Evolutionary conservation across 1,284 basidiomycete species (phyloP).

Genomic region (Cutaneotrichosporon sp.): DNA sequence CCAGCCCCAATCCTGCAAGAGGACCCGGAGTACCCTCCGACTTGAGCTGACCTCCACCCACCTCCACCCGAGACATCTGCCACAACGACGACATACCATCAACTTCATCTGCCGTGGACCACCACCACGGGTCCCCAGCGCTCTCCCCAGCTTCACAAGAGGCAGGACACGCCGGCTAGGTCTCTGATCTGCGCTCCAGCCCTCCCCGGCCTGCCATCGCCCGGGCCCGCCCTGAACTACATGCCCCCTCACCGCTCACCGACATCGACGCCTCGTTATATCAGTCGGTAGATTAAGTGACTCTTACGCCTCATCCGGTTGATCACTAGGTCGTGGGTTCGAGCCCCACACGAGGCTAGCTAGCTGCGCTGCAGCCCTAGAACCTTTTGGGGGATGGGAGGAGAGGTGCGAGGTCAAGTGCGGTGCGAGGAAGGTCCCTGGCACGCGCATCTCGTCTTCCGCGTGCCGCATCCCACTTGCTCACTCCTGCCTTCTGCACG

Average conservation of each 20-base stretch:
- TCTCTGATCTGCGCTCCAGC: no score
- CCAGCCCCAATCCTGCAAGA: no score
- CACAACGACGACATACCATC: no score
- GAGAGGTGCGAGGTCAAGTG: constrained; percentile 47
- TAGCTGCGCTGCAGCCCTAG: background rate
- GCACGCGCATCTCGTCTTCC: background rate
- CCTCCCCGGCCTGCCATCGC: no score
- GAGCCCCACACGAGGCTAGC: constrained; percentile 16
- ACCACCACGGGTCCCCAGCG: no score
- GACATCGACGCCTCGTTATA: background rate
- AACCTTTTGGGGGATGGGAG: background rate
- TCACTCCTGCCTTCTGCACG: no score
- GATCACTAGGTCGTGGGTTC: constrained; percentile 15
- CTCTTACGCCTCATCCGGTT: constrained; percentile 6
- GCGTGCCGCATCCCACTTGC: background rate
- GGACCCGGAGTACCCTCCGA: no score
- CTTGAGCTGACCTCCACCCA: no score
- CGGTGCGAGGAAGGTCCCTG: constrained; percentile 47
- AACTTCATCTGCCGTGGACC: no score
- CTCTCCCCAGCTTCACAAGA: no score
- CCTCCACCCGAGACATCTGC: no score
- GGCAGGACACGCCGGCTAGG: no score
- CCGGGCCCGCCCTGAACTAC: background rate
- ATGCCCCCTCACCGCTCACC: background rate
- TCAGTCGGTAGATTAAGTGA: constrained; percentile 2